These are phyloP conservation scores for Eurotiales sp. DNA, from an alignment of 2,329 filamentous ascomycete species.

Conservation along the genomic window DNA sequence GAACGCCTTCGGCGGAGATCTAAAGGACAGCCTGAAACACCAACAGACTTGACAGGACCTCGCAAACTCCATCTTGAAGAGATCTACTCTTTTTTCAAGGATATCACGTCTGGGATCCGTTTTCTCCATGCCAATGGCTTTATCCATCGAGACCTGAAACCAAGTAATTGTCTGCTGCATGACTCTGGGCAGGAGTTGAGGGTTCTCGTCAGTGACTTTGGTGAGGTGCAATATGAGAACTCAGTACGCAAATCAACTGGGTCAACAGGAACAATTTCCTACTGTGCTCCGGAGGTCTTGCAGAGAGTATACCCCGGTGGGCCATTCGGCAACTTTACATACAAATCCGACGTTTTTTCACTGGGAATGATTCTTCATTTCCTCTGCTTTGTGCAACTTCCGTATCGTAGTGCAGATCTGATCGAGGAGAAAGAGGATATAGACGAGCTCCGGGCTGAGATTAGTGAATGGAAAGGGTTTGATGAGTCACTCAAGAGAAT, in stretches of 20 bases:
- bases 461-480: constrained; percentile 82
- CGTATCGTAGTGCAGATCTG: constrained; percentile 78
- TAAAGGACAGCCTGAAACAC: constrained; percentile 67
- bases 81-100: constrained; percentile 94
- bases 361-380: constrained; percentile 98
- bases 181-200: constrained; percentile 65
- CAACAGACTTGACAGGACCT: constrained; percentile 47
- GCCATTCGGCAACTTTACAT: constrained; percentile 85
- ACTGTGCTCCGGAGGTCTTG: constrained; percentile 93
- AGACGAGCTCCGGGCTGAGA: constrained; percentile 78
- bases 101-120: constrained; percentile 86
- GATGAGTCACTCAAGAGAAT: constrained; percentile 65
- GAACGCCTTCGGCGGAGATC: constrained; percentile 80
- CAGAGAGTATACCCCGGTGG: constrained; percentile 61
- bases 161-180: constrained; percentile 90
- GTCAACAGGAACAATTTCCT: constrained; percentile 92
- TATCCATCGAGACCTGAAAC: constrained; percentile 93
- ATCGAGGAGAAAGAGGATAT: constrained; percentile 80
- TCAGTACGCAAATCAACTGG: constrained; percentile 82
- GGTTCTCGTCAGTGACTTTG: constrained; percentile 95
- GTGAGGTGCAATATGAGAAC: constrained; percentile 86
- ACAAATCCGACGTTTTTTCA: constrained; percentile 97
- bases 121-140: constrained; percentile 89
- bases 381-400: constrained; percentile 87
- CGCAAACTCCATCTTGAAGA: constrained; percentile 73